phyloP scores from a whole-genome alignment of 164 flowering plant genomes.

The Vitis amurensis region DNA sequence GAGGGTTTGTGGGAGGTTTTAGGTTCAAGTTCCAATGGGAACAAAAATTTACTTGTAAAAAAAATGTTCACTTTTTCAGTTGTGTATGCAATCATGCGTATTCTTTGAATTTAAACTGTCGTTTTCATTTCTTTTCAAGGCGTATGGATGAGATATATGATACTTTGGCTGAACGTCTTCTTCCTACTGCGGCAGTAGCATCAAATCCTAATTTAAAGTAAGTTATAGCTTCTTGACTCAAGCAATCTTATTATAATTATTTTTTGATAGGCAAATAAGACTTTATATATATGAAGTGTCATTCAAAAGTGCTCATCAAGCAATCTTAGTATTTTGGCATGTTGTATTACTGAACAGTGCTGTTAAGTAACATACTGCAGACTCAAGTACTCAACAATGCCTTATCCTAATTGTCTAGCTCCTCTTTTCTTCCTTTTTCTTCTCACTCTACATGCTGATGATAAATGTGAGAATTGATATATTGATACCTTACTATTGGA shows the following conservation, averaged over 20 bases:
- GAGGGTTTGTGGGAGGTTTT: too few relatives aligned
- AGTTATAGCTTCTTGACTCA: slow-evolving; percentile 27
- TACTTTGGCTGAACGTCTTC: slow-evolving; percentile 67
- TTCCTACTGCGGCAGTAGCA: slow-evolving; percentile 53
- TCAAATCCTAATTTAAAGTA: slow-evolving; percentile 60
- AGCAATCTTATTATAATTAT: background rate
- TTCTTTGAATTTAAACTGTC: too few relatives aligned
- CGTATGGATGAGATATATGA: slow-evolving; percentile 74
- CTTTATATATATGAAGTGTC: background rate
- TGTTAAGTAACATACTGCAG: background rate
- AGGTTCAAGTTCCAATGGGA: too few relatives aligned
- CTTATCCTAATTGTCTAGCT: background rate
- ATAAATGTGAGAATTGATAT: background rate
- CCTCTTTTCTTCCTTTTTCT: too few relatives aligned
- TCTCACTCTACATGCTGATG: background rate
- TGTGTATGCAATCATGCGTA: too few relatives aligned
- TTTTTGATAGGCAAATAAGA: too few relatives aligned
- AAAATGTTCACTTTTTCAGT: too few relatives aligned
- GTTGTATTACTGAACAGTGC: background rate
- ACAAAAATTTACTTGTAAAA: too few relatives aligned
- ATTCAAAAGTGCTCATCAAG: background rate
- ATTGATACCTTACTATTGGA: too few relatives aligned
- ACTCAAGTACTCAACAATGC: background rate
- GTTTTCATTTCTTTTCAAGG: slow-evolving; percentile 31
- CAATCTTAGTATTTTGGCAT: background rate